phyloP scores from a whole-genome alignment of 371 early-diverging fungal genomes.

The Rhizopus sp. region DNA sequence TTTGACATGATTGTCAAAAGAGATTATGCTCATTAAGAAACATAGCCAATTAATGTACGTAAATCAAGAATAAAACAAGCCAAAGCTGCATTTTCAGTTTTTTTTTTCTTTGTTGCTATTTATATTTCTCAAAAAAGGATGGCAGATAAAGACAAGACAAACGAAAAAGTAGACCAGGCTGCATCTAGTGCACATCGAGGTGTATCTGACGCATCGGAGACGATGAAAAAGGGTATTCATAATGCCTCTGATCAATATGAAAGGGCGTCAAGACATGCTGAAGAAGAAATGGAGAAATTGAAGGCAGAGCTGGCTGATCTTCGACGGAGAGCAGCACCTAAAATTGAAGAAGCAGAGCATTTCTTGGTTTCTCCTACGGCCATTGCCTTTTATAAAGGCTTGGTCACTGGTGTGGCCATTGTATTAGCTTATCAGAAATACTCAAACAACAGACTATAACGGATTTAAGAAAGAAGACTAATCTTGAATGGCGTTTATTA shows the following conservation, averaged over 20 bases:
- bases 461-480: no score
- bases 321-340: conserved; percentile 35
- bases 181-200: conserved; percentile 1
- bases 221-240: conserved; percentile 8
- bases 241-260: conserved; percentile 16
- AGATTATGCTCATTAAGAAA: conserved; percentile 46
- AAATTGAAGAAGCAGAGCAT: conserved; percentile 44
- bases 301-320: conserved; percentile 42
- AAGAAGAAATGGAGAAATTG: conserved; percentile 39
- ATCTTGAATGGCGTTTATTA: not conserved
- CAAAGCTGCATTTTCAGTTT: not conserved
- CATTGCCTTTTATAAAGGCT: conserved; percentile 42
- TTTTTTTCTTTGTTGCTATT: not conserved
- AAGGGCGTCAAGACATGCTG: conserved; percentile 29
- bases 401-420: conserved; percentile 23
- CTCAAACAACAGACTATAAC: conserved; percentile 3
- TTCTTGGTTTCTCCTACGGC: conserved; percentile 39
- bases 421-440: conserved; percentile 23
- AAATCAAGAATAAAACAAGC: no score
- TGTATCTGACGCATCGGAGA: conserved; percentile 3
- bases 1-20: conserved; percentile 73
- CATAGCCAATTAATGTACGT: no score
- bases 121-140: not conserved
- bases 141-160: conserved; percentile 9
- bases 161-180: conserved; percentile 6